Conservation (phyloP, 1,284 basidiomycete genomes). For the Pisolithus thermaeus region DNA sequence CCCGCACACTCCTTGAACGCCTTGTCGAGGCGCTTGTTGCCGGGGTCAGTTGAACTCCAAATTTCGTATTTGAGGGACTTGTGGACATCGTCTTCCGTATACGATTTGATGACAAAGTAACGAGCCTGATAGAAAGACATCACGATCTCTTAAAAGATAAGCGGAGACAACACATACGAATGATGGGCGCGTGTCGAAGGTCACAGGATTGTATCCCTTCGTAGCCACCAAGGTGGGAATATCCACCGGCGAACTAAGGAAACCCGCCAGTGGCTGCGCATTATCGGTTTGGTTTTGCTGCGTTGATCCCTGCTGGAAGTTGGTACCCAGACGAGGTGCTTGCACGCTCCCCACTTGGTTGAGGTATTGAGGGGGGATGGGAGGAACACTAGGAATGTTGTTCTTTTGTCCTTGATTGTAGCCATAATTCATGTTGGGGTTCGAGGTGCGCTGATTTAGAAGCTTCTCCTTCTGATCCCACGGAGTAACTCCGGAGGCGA, state of each 20-base stretch:
- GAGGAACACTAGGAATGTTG: slow-evolving; percentile 57
- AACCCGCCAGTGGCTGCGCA: slow-evolving; percentile 36
- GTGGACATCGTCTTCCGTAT: slow-evolving; percentile 96
- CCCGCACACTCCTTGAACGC: slow-evolving; percentile 88
- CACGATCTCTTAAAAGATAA: background rate
- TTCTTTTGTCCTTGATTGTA: slow-evolving; percentile 48
- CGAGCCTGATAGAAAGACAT: slow-evolving; percentile 53
- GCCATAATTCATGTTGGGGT: slow-evolving; percentile 60
- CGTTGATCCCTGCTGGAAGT: slow-evolving; percentile 28
- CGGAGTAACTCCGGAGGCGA: slow-evolving; percentile 34
- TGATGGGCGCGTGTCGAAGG: slow-evolving; percentile 76
- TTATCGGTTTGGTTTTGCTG: slow-evolving; percentile 27
- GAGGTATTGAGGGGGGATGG: slow-evolving; percentile 66
- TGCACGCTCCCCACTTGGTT: slow-evolving; percentile 41
- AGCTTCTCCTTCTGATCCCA: slow-evolving; percentile 64
- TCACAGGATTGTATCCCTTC: slow-evolving; percentile 88
- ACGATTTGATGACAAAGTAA: slow-evolving; percentile 96
- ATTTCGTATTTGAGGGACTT: slow-evolving; percentile 96
- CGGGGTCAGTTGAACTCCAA: slow-evolving; percentile 93
- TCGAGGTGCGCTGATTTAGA: slow-evolving; percentile 53
- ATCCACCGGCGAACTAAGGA: slow-evolving; percentile 65
- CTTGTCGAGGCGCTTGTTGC: slow-evolving; percentile 92
- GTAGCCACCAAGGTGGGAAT: slow-evolving; percentile 80
- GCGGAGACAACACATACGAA: slow-evolving; percentile 47
- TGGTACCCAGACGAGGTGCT: slow-evolving; percentile 39